A percentile compares a stretch with the other conserved stretches of the same genome.
These are phyloP conservation scores for Fusarium sp. DNA, from an alignment of 2,329 filamentous ascomycete genomes.

Conservation along the genomic window DNA sequence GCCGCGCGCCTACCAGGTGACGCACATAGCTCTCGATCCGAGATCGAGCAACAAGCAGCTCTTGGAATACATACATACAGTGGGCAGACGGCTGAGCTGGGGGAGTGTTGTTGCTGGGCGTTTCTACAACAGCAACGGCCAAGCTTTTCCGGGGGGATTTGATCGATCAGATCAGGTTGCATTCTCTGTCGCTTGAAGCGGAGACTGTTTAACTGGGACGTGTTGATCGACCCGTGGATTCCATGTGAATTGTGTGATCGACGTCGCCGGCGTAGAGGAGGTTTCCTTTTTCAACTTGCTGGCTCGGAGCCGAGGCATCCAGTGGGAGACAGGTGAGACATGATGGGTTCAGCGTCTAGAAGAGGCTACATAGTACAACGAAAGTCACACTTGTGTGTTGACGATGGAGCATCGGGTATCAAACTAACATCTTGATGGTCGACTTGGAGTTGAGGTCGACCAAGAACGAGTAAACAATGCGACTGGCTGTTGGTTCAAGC, in stretches of 20 bases:
- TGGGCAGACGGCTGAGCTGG: conserved; percentile 3
- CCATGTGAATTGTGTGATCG: conserved; percentile 28
- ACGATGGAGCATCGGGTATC: background rate
- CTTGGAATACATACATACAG: conserved; percentile 6
- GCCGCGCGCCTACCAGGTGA: conserved; percentile 34
- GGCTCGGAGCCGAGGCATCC: background rate
- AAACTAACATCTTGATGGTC: background rate
- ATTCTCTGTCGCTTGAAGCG: conserved; percentile 25
- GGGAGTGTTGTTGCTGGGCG: conserved; percentile 8
- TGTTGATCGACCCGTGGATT: conserved; percentile 25
- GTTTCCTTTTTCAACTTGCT: conserved; percentile 1
- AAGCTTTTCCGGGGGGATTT: conserved; percentile 32
- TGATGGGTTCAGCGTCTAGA: conserved; percentile 2
- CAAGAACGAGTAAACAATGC: background rate
- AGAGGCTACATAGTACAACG: background rate
- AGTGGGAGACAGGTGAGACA: conserved; percentile 20
- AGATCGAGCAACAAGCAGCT: conserved; percentile 1
- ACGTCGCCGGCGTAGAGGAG: conserved; percentile 10
- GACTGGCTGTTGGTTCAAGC: conserved; percentile 10
- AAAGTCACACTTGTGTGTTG: background rate
- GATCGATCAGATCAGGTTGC: conserved; percentile 42
- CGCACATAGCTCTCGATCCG: conserved; percentile 17
- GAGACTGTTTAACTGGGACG: conserved; percentile 11
- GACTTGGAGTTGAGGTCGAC: conserved; percentile 3
- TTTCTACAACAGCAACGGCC: conserved; percentile 29